Base-by-base conservation (phyloP, 164 flowering plant species). In the Magnolia sinica region DNA sequence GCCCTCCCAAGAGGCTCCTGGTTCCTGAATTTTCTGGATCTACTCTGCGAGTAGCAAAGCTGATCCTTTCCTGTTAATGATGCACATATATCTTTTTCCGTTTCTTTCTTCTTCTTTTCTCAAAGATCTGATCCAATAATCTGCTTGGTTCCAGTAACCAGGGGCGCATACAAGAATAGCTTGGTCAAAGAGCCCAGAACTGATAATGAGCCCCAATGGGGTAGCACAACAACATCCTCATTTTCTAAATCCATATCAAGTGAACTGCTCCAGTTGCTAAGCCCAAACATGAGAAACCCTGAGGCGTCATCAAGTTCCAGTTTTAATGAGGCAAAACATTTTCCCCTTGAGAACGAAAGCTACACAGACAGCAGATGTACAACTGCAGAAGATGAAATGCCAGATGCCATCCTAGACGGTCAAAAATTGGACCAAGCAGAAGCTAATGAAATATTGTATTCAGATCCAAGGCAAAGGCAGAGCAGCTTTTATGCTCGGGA, bases 221-320 rank as follows among this genome's bases (percentile, higher is more conserved):
- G 73, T 74, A 64, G 49, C 50, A 22, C 52, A 49, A 71, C 23
- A 16, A 64, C 20, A 24, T 24, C 23, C 4, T 31, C 73, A 49
- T 31, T 77, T 74, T 58, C 78, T 9, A 74, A 74, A 72, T 76
- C 82, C 74, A 59, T 29, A n/a, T 82, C 82, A 50, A 79, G 71
- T 61, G 79, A 79, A 20, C 65, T 52, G 59, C 74, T 77, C 65
- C 49, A 63, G 7, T 72, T 18, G 31, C n/a, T 13, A 73, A 31
- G 18, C 59, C n/a, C 69, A 64, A 5, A 49, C 51, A 63, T 58
- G 31, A 50, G 27, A 63, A 72, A 19, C 19, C 63, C 61, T 29
- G 74, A 73, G 23, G 64, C 61, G 22, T 73, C 76, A 73, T 16
- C 68, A 31, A 68, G 66, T 52, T 74, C 70, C 27, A 72, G 69